Conservation (phyloP, 495 filamentous ascomycete genomes). For the Thozetella sp. region DNA sequence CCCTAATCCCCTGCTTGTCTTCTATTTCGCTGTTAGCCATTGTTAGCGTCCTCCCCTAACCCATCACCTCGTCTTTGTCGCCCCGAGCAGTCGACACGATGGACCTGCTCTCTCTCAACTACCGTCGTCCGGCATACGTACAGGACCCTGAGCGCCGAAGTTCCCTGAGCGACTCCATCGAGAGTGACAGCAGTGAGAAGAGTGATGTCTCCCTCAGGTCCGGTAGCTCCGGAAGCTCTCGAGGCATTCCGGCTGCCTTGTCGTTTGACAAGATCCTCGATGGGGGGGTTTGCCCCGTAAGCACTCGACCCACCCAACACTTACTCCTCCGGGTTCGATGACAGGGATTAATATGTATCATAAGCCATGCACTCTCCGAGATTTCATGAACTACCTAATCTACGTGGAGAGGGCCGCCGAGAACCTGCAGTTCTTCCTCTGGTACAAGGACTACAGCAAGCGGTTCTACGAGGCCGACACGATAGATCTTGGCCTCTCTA, state of each 20-base stretch:
- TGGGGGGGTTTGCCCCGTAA: conserved; percentile 78
- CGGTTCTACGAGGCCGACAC: conserved; percentile 58
- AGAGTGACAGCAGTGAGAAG: conserved; percentile 15
- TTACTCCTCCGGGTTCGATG: neutral
- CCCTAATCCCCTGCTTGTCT: too few relatives aligned
- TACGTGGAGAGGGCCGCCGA: conserved; percentile 76
- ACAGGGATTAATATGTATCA: conserved; percentile 5
- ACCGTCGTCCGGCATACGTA: conserved; percentile 39
- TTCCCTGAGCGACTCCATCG: conserved; percentile 4
- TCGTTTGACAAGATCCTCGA: conserved; percentile 71
- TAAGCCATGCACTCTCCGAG: conserved; percentile 71
- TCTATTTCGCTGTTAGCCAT: neutral
- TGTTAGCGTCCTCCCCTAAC: neutral
- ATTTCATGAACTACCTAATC: conserved; percentile 81
- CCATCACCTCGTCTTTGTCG: neutral
- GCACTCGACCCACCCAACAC: conserved; percentile 15
- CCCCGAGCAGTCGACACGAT: conserved; percentile 14
- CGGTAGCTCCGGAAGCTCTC: conserved; percentile 7
- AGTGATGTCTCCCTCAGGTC: conserved; percentile 22
- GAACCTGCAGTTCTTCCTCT: conserved; percentile 81
- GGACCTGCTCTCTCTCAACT: conserved; percentile 32
- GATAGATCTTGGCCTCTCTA: conserved; percentile 56
- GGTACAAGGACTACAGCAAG: conserved; percentile 65
- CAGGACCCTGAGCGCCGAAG: too few relatives aligned
- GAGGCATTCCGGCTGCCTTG: conserved; percentile 66